Conservation (phyloP, 2,329 filamentous ascomycete species). For the Penicillium rolfsii region DNA sequence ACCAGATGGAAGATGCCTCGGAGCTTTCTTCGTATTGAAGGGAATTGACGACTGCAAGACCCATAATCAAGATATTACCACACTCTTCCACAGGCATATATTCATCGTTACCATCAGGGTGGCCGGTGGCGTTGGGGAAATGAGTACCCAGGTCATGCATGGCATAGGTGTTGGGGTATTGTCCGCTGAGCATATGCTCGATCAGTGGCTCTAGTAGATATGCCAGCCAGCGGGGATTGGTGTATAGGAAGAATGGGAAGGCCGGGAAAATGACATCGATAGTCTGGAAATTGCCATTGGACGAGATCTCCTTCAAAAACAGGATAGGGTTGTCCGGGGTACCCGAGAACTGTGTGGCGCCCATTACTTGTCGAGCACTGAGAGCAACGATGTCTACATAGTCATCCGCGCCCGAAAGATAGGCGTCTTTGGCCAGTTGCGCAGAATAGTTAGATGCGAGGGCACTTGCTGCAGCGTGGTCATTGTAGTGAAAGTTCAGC, state of each 20-base stretch:
- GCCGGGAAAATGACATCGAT: slow-evolving; percentile 87
- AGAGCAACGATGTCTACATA: slow-evolving; percentile 78
- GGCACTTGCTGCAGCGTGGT: slow-evolving; percentile 65
- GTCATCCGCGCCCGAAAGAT: slow-evolving; percentile 71
- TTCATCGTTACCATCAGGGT: slow-evolving; percentile 58
- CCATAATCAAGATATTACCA: slow-evolving; percentile 79
- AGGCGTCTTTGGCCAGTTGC: slow-evolving; percentile 71
- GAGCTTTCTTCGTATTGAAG: slow-evolving; percentile 64
- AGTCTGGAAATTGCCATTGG: slow-evolving; percentile 82
- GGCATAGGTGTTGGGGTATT: slow-evolving; percentile 72
- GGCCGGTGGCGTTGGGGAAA: slow-evolving; percentile 60
- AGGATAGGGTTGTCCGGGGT: slow-evolving; percentile 71
- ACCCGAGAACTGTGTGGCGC: slow-evolving; percentile 74
- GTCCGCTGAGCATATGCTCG: slow-evolving; percentile 78
- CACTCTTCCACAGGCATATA: slow-evolving; percentile 64
- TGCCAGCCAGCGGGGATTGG: slow-evolving; percentile 77
- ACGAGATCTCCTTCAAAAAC: slow-evolving; percentile 85
- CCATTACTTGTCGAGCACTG: slow-evolving; percentile 78
- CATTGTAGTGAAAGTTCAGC: slow-evolving; percentile 73
- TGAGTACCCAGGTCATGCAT: slow-evolving; percentile 59
- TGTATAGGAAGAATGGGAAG: slow-evolving; percentile 85
- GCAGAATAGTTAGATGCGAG: slow-evolving; percentile 74
- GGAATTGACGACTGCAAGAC: slow-evolving; percentile 74
- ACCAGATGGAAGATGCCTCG: slow-evolving; percentile 62
- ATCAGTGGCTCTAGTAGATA: slow-evolving; percentile 79